A percentile compares a stretch with the other conserved stretches of the same genome.
These are phyloP conservation scores for Rubia occidens DNA, from an alignment of 305 asterid genomes.

Conservation along the genomic window DNA sequence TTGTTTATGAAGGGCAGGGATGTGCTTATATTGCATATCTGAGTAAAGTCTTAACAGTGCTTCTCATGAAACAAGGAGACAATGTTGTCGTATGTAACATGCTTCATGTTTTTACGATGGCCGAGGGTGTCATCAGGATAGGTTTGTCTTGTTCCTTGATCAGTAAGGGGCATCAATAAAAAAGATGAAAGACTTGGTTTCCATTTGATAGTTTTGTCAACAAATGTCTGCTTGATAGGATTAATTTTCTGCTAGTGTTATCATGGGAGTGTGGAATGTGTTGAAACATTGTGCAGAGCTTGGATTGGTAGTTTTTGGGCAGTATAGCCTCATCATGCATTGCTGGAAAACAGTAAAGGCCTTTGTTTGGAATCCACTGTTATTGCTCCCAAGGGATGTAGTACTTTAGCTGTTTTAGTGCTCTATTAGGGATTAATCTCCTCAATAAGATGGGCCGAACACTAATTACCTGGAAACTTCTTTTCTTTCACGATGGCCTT, in stretches of 20 bases:
- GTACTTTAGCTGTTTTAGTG: neutral
- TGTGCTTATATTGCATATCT: neutral
- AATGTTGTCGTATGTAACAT: neutral
- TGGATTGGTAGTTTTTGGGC: neutral
- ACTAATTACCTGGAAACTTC: neutral
- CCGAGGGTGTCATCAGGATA: neutral
- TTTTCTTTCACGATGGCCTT: neutral
- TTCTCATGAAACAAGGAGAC: neutral
- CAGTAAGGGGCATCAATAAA: no score
- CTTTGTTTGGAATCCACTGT: neutral
- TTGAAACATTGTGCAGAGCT: neutral
- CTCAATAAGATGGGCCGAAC: neutral
- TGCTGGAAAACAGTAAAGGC: neutral
- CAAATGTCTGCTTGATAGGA: slow-evolving; percentile 7
- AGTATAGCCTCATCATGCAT: slow-evolving; percentile 2
- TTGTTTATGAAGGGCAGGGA: neutral
- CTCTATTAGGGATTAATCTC: neutral
- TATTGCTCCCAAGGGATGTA: slow-evolving; percentile 4
- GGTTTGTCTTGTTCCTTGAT: neutral
- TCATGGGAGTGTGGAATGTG: neutral
- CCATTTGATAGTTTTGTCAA: neutral
- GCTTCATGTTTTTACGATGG: no score
- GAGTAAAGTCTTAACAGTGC: neutral
- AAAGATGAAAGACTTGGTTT: neutral
- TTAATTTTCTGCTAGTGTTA: neutral